Evolutionary conservation across 192 early-diverging fungal genomes (phyloP).

Genomic region (Backusella luteola): DNA sequence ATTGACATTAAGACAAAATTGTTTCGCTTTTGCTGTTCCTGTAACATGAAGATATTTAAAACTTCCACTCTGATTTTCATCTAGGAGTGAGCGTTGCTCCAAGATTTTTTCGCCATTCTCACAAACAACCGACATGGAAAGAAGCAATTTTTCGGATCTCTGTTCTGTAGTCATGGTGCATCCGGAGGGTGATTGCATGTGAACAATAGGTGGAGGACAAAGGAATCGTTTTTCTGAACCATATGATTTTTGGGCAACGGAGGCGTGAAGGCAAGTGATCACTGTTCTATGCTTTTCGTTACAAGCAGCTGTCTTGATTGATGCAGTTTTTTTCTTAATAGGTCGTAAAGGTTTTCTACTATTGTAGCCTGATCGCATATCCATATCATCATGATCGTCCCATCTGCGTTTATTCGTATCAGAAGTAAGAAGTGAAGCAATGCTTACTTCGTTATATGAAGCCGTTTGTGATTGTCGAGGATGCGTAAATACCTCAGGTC

Average conservation of each 20-base stretch:
- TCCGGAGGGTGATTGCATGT: constrained; percentile 45
- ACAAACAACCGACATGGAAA: constrained; percentile 62
- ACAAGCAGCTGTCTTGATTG: neutral
- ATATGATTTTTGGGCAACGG: constrained; percentile 93
- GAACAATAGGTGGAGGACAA: constrained; percentile 75
- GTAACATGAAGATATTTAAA: constrained; percentile 81
- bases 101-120: constrained; percentile 23
- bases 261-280: constrained; percentile 78
- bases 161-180: constrained; percentile 13
- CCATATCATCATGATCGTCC: neutral
- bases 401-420: constrained; percentile 1
- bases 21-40: constrained; percentile 77
- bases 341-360: neutral
- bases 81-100: constrained; percentile 42
- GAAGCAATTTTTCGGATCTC: constrained; percentile 39
- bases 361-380: neutral
- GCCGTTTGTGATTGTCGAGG: neutral
- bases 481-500: neutral
- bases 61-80: constrained; percentile 56
- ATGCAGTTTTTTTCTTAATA: constrained; percentile 1
- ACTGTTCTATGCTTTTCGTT: constrained; percentile 56
- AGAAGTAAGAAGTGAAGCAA: constrained; percentile 23
- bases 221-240: constrained; percentile 86
- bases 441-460: constrained; percentile 32
- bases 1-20: constrained; percentile 68